Conservation (phyloP, 2,329 filamentous ascomycete genomes). For the Blumeriella jaapii region DNA sequence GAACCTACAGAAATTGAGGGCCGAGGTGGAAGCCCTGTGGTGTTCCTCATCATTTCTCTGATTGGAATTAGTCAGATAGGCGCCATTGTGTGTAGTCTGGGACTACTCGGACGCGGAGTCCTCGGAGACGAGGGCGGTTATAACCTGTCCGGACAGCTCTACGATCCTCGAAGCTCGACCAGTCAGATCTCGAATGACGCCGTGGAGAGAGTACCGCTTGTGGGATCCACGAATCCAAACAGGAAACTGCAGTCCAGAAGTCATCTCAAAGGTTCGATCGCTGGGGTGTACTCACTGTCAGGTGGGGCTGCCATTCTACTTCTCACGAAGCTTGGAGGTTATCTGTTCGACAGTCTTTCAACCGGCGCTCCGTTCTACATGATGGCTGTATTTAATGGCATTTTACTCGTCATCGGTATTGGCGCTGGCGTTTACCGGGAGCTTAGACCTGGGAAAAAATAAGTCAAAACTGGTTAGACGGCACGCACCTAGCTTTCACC, state of each 20-base stretch:
- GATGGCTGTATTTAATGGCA: slow-evolving; percentile 78
- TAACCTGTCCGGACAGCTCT: slow-evolving; percentile 24
- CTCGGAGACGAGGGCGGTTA: slow-evolving; percentile 36
- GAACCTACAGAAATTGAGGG: slow-evolving; percentile 55
- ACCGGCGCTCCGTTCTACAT: slow-evolving; percentile 82
- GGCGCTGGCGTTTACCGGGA: slow-evolving; percentile 24
- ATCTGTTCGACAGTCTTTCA: slow-evolving; percentile 66
- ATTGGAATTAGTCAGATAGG: slow-evolving; percentile 93
- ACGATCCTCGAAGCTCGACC: slow-evolving; percentile 6
- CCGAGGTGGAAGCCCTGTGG: slow-evolving; percentile 52
- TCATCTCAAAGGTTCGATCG: slow-evolving; percentile 79
- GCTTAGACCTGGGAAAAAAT: slow-evolving; percentile 8
- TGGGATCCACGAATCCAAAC: slow-evolving; percentile 14
- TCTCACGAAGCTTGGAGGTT: slow-evolving; percentile 82
- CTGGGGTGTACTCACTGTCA: slow-evolving; percentile 84
- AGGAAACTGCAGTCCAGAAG: slow-evolving; percentile 17
- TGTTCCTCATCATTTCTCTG: slow-evolving; percentile 68
- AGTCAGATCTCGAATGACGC: slow-evolving; percentile 2
- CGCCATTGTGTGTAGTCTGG: slow-evolving; percentile 91
- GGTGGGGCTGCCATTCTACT: slow-evolving; percentile 84
- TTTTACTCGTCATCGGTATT: slow-evolving; percentile 45
- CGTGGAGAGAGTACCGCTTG: slow-evolving; percentile 24
- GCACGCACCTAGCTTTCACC: no score
- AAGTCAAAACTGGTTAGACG: no score
- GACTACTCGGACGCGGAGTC: slow-evolving; percentile 72